Evolutionary conservation across 176 grass and related monocot genomes (phyloP), one percentile per base, ranked within the genome.

Genomic region (Tillandsia fasciculata): DNA sequence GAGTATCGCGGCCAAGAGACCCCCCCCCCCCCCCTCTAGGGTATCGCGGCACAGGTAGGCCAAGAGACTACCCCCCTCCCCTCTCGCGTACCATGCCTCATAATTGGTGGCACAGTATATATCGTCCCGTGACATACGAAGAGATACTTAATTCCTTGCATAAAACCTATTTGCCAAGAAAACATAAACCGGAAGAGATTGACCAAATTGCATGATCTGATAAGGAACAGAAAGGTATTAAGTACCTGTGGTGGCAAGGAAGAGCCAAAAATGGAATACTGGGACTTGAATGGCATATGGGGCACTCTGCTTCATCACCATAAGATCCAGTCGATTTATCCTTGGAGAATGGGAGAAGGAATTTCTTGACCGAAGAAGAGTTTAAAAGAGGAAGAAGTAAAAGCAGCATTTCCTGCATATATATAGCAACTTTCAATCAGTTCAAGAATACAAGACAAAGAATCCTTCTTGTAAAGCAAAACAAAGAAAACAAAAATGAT

Each of bases 401-500:
- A 85, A 97, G 93, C 71, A 97, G 78, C 93, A 97, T 97, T 89
- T 97, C 93, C 93, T 97, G 89, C 71, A 81, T n/a, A 85, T 64
- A 68, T 15, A 82, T 81, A 54, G 68, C 22, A 61, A 22, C 22
- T 61, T 61, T 17, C 33, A 42, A 18, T 61, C 22, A 61, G 15
- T 61, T 18, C n/a, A 61, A 2, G 2, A 61, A 56, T 13, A 13
- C 9, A 56, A 13, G 13, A 56, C 52, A 3, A 12, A 56, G 15
- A 56, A 56, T n/a, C 33, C 33, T 42, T 56, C 10, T 1, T n/a
- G 52, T 56, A 56, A 5, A 56, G 13, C 52, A 56, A 56, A 56
- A 42, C 33, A 42, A 42, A 56, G 52, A n/a, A n/a, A 61, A 23
- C 17, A 23, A 9, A 57, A 61, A 8, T 18, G 22, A 61, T 61